phyloP scores from a whole-genome alignment of 140 eudicot genomes.

The Anethum foeniculum region DNA sequence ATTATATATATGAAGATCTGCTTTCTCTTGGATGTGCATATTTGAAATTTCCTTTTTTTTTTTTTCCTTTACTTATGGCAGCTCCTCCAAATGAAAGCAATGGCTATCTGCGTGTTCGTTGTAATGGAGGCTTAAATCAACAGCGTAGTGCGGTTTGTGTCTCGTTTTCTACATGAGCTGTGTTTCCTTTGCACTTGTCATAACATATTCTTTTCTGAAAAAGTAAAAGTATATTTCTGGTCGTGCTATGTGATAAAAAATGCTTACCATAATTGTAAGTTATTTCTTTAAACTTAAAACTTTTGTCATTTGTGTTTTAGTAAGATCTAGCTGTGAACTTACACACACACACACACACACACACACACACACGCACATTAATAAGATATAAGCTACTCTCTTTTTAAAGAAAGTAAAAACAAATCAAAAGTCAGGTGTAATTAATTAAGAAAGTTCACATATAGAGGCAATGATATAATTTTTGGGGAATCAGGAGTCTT shows the following conservation, averaged over 20 bases:
- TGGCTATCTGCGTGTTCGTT: constrained; percentile 90
- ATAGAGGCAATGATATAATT: not conserved
- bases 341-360: too few species aligned
- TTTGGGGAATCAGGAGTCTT: not conserved
- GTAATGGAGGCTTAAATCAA: constrained; percentile 96
- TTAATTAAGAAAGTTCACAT: not conserved
- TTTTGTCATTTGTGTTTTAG: not conserved
- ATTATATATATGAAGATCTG: not conserved
- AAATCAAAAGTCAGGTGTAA: not conserved
- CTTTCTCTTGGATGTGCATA: constrained; percentile 12
- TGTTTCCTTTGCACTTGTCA: not conserved
- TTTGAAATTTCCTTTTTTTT: not conserved
- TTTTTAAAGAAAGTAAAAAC: not conserved
- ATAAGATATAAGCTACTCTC: not conserved
- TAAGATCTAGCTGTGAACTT: not conserved
- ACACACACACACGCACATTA: too few species aligned
- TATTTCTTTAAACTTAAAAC: not conserved
- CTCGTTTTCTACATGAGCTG: not conserved
- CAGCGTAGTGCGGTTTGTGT: constrained; percentile 85
- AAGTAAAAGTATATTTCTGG: not conserved
- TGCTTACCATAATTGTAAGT: not conserved
- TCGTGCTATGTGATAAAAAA: not conserved
- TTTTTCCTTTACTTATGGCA: constrained; percentile 20
- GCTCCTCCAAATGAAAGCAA: constrained; percentile 83
- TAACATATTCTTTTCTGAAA: not conserved